Evolutionary conservation across 192 early-diverging fungal species (phyloP), one percentile per base, ranked within the genome.

Genomic region (Mortierella antarctica): DNA sequence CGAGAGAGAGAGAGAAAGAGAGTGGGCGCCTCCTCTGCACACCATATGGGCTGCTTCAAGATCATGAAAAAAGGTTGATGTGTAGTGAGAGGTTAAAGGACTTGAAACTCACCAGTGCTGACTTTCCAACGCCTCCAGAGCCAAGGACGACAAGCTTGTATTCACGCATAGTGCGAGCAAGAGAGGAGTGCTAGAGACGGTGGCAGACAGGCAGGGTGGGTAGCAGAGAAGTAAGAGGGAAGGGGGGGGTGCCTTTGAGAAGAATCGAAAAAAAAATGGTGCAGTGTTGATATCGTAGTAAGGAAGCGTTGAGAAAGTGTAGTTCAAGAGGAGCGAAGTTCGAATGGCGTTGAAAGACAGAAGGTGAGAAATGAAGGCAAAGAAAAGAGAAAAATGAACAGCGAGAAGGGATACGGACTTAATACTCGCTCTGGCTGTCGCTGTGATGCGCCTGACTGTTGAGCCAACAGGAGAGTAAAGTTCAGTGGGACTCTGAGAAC

Each of bases 141-240:
- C 97, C 97, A 41, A 98, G 86, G 65, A 98, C 95, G 49, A 98
- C 97, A 46, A 98, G 87, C 78, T 97, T 96, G 86, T 97, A 98
- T 84, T 98, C 97, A 75, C 93, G 93, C 91, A 95, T 95, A 52
- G 7, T 54, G 12, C 41, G 59, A 44, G 13, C 20, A 40, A 58
- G 48, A 50, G 46, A n/a, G 14, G 1, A 44, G 44, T 10, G 44
- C 4, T 55, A 11, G 51, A 18, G 41, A 62, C 12, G 23, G 4
- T 11, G 61, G 61, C 23, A n/a, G 44, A 49, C 0, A 10, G 46
- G 44, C 17, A 46, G 54, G 7, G 44, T 10, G 46, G 40, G 49
- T 18, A 18, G 67, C 57, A 67, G 20, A 55, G 23, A 21, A 67
- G 21, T 14, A 31, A 31, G 21, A 66, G 39, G 9, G 23, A 58